Percentiles rank a stretch among this genome's conserved stretches.
Evolutionary conservation across 768 basidiomycete species (phyloP).

Genomic region (Leucocoprinus leucothites): DNA sequence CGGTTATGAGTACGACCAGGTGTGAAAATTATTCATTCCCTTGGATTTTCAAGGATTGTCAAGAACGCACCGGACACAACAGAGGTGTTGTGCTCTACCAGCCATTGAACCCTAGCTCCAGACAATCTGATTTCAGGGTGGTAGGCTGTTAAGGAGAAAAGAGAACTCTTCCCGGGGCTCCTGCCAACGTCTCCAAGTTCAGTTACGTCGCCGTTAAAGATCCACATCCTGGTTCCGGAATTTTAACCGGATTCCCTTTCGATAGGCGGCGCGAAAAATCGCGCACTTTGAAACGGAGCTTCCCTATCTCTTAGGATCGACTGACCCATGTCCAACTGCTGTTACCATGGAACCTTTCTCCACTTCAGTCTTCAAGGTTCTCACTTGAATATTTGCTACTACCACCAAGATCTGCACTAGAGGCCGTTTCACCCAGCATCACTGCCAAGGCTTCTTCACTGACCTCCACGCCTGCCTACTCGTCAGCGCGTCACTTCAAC

Average conservation of each 20-base stretch:
- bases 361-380: constrained; percentile 87
- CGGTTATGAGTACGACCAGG: too few relatives aligned
- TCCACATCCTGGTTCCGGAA: constrained; percentile 75
- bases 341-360: constrained; percentile 87
- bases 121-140: too few relatives aligned
- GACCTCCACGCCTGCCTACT: constrained; percentile 80
- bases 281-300: too few relatives aligned
- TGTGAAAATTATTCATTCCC: too few relatives aligned
- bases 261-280: constrained; percentile 68
- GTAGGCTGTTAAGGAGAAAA: too few relatives aligned
- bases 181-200: too few relatives aligned
- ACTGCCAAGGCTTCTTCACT: constrained; percentile 77
- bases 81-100: too few relatives aligned
- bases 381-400: constrained; percentile 88
- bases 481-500: constrained; percentile 68
- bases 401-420: constrained; percentile 87
- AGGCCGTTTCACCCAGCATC: constrained; percentile 58
- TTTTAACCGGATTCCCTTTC: constrained; percentile 78
- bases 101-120: too few relatives aligned
- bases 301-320: too few relatives aligned
- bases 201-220: constrained; percentile 63
- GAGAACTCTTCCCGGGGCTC: too few relatives aligned
- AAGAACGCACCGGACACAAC: too few relatives aligned
- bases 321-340: constrained; percentile 86
- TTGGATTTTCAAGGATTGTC: too few relatives aligned